These are phyloP conservation scores for Rhizopogon sp. DNA, from an alignment of 768 basidiomycete species.

Conservation along the genomic window DNA sequence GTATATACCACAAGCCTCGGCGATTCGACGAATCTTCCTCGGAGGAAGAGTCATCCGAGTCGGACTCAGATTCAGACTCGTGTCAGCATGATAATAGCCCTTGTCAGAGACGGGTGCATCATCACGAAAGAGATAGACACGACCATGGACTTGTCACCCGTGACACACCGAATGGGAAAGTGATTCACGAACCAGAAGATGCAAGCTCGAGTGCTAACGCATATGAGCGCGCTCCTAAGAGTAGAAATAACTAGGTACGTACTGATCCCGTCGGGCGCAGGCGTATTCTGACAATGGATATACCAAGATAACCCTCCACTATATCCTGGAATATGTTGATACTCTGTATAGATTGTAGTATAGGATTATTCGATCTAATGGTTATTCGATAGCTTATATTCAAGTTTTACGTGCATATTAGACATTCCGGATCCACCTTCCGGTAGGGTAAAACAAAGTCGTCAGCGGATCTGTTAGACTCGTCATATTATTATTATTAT, in stretches of 20 bases:
- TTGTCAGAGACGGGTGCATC: slow-evolving; percentile 1
- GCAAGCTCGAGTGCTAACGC: slow-evolving; percentile 36
- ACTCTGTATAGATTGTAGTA: not conserved
- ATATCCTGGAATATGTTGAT: not conserved
- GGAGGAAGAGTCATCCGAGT: slow-evolving; percentile 47
- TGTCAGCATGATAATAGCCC: slow-evolving; percentile 8
- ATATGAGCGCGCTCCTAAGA: slow-evolving; percentile 40
- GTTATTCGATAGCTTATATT: not conserved
- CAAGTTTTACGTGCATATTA: not conserved
- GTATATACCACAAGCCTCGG: slow-evolving; percentile 85
- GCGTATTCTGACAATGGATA: not conserved
- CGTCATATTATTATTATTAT: no score
- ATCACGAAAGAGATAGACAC: slow-evolving; percentile 1
- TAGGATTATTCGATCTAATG: not conserved
- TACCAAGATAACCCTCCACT: not conserved
- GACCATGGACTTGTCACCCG: slow-evolving; percentile 2
- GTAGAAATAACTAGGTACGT: slow-evolving; percentile 4
- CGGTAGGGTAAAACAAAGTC: no score
- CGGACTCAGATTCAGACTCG: slow-evolving; percentile 34
- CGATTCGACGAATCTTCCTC: slow-evolving; percentile 81
- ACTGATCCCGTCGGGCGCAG: not conserved
- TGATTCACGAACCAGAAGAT: slow-evolving; percentile 14
- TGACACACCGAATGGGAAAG: slow-evolving; percentile 4
- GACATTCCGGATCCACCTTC: no score
- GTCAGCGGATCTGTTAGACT: no score